These are phyloP conservation scores for Botrytis cinerea DNA, from an alignment of 2,329 filamentous ascomycete genomes.

Conservation along the genomic window DNA sequence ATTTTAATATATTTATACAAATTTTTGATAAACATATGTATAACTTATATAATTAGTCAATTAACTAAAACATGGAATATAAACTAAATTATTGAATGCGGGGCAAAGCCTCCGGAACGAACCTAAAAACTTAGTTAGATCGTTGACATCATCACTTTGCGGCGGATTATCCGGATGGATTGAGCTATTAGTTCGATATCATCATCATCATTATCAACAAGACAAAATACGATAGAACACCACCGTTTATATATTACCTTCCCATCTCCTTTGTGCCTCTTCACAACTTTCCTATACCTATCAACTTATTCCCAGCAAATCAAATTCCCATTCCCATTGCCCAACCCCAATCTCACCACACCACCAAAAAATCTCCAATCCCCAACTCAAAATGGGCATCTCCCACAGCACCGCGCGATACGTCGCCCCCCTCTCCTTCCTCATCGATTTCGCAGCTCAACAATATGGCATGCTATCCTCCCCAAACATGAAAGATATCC, in stretches of 20 bases:
- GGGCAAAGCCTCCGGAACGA: not conserved
- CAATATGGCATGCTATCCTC: slow-evolving; percentile 59
- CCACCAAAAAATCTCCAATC: not conserved
- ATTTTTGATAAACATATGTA: not conserved
- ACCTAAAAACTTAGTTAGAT: not conserved
- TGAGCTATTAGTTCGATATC: not conserved
- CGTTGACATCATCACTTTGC: slow-evolving; percentile 15
- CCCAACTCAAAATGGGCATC: slow-evolving; percentile 51
- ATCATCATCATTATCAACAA: not conserved
- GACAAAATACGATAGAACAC: not conserved
- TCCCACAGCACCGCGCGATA: slow-evolving; percentile 55
- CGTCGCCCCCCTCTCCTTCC: slow-evolving; percentile 56
- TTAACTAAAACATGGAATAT: slow-evolving; percentile 2
- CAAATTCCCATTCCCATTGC: not conserved
- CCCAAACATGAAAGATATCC: slow-evolving; percentile 61
- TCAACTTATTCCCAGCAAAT: too few relatives aligned
- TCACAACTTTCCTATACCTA: too few relatives aligned
- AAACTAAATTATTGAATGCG: not conserved
- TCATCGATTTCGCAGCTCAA: slow-evolving; percentile 58
- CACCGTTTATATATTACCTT: not conserved
- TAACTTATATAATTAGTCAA: not conserved
- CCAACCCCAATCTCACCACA: not conserved
- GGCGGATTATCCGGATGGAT: not conserved
- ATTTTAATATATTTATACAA: not conserved
- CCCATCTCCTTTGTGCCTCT: not conserved